Base-by-base conservation (phyloP, 176 grass and related monocot genomes). In the Zizania latifolia region DNA sequence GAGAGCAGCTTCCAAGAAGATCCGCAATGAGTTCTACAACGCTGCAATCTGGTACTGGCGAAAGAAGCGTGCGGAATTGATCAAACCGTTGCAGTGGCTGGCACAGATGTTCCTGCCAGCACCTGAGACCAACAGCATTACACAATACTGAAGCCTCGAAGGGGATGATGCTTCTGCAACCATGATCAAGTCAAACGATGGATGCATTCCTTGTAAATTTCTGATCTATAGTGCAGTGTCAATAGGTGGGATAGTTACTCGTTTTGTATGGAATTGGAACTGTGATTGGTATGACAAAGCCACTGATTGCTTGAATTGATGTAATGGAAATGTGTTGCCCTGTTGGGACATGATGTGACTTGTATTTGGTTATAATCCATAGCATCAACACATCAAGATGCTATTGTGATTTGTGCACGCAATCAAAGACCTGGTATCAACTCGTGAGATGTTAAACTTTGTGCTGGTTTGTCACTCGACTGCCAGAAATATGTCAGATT, bases 11-110 rank as follows among this genome's bases (percentile, higher is more conserved):
- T 92, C 95, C 0, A 76, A 76, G 71, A 90, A 71, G 71, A 94
- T 98, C 81, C 86, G 89, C 11, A 98, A 98, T 3, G 95, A 98
- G 75, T 89, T 94, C 61, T 98, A 98, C 76, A 89, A 81, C 11
- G 72, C 84, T 1, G 95, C 91, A 1, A 98, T 94, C 68, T 90
- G 85, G 86, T 98, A 88, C 76, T 98, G 95, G 91, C 31, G 84
- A 39, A 94, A 94, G 82, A 92, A 94, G 86, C 86, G 79, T 0
- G 82, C 82, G 3, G 89, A 94, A 58, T 39, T 94, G 9, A 54
- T 88, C 17, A 38, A 86, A 11, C 95, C 86, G 0, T 35, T 94
- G 60, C 86, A 92, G 50, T 86, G 91, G 89, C 39, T 98, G 37
- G 62, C 79, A 0, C 82, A 82, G 68, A 70, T 90, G 78, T 86